Percentiles rank a stretch among this genome's conserved stretches.
Evolutionary conservation across 768 basidiomycete genomes (phyloP).

Genomic region (Infundibulicybe gibba): DNA sequence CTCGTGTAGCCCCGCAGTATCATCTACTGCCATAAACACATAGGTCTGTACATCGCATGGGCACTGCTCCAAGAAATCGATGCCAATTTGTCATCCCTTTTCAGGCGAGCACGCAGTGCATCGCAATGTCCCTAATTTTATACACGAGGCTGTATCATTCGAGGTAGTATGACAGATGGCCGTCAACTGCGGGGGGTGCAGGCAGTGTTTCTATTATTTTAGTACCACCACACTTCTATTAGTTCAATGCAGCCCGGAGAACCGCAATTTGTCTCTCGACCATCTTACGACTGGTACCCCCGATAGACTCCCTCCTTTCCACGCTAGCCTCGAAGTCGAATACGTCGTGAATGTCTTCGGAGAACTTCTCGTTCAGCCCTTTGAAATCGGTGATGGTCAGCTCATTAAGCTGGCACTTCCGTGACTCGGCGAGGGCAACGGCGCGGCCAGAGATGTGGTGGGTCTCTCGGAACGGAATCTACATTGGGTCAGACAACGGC

Average conservation of each 20-base stretch:
- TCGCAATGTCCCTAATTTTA: too few species aligned
- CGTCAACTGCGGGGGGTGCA: too few species aligned
- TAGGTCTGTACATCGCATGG: too few species aligned
- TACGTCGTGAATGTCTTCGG: constrained; percentile 74
- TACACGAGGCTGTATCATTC: too few species aligned
- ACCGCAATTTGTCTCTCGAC: constrained; percentile 82
- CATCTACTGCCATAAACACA: too few species aligned
- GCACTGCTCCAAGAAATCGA: too few species aligned
- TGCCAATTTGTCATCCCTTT: too few species aligned
- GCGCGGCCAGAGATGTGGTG: constrained; percentile 98
- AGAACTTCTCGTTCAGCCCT: constrained; percentile 70
- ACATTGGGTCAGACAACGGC: background rate
- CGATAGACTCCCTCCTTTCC: constrained; percentile 88
- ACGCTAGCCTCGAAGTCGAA: constrained; percentile 97
- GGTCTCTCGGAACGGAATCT: constrained; percentile 98
- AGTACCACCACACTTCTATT: constrained; percentile 1
- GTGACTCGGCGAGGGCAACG: constrained; percentile 89
- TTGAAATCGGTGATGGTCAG: constrained; percentile 81
- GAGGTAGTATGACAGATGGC: too few species aligned
- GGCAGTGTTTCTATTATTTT: too few species aligned
- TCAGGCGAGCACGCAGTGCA: too few species aligned
- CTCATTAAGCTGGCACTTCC: constrained; percentile 76
- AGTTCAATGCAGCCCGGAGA: constrained; percentile 56
- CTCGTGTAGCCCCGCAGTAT: too few species aligned
- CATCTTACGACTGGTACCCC: constrained; percentile 85